These are phyloP conservation scores for Trichoderma harzianum DNA, from an alignment of 2,329 filamentous ascomycete species.

Conservation along the genomic window DNA sequence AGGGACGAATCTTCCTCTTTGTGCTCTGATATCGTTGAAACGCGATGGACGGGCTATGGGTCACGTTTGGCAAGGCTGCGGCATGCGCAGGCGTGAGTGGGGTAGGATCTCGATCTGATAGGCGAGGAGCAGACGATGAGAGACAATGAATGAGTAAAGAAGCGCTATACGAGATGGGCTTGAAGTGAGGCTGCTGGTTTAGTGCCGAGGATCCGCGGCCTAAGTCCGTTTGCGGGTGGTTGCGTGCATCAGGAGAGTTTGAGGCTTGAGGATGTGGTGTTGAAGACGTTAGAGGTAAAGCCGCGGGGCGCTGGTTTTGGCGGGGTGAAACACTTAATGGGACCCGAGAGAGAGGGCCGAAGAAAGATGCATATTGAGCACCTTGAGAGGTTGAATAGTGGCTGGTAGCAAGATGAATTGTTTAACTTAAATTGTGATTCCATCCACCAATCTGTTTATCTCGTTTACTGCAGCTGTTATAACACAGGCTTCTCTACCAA, in stretches of 20 bases:
- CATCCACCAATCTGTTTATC: not conserved
- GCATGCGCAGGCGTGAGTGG: slow-evolving; percentile 9
- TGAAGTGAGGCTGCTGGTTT: not conserved
- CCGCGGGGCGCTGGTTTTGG: slow-evolving; percentile 3
- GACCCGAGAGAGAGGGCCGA: not conserved
- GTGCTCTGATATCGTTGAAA: not conserved
- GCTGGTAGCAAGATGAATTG: not conserved
- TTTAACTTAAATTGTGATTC: not conserved
- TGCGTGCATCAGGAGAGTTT: slow-evolving; percentile 17
- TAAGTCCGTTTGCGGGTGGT: not conserved
- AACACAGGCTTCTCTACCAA: not conserved
- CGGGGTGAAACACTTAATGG: not conserved
- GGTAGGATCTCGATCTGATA: slow-evolving; percentile 16
- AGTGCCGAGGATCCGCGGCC: not conserved
- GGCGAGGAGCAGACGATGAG: not conserved
- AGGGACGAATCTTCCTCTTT: not conserved
- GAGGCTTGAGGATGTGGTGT: slow-evolving; percentile 11
- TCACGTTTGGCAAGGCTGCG: not conserved
- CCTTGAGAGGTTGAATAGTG: not conserved
- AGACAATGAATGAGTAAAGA: not conserved
- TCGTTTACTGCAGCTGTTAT: not conserved
- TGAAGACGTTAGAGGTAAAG: not conserved
- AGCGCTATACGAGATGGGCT: not conserved
- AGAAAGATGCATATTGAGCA: not conserved
- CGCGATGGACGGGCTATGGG: not conserved